Conservation (phyloP, 345 rosid species). For the Nasturtium officinale region DNA sequence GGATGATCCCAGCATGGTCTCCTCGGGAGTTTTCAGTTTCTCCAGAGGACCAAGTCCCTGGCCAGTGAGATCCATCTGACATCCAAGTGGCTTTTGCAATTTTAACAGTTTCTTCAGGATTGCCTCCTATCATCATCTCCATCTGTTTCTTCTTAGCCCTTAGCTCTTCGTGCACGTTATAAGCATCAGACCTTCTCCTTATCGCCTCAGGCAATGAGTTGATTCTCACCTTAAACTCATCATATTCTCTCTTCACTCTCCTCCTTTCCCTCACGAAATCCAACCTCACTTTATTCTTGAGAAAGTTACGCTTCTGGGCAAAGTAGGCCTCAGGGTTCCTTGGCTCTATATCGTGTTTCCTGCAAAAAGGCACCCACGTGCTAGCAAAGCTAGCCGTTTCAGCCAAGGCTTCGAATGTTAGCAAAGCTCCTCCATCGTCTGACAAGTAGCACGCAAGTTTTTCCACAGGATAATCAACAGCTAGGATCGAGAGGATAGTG, state of each 20-base stretch:
- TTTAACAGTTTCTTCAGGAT: conserved; percentile 47
- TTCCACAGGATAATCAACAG: conserved; percentile 81
- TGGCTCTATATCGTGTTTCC: conserved; percentile 71
- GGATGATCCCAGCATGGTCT: conserved; percentile 81
- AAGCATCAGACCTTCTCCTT: conserved; percentile 76
- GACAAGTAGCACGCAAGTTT: conserved; percentile 79
- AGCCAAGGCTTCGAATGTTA: conserved; percentile 78
- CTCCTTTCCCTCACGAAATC: conserved; percentile 83
- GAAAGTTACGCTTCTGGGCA: conserved; percentile 69
- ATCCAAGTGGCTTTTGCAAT: conserved; percentile 77
- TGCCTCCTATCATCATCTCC: conserved; percentile 52
- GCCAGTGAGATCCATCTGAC: conserved; percentile 90
- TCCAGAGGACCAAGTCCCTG: conserved; percentile 80
- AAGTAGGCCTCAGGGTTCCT: conserved; percentile 82
- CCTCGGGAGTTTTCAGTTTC: conserved; percentile 67
- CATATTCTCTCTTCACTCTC: conserved; percentile 81
- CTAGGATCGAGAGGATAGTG: conserved; percentile 71
- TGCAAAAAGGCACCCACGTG: conserved; percentile 79
- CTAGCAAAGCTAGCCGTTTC: conserved; percentile 79
- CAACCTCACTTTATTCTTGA: conserved; percentile 70
- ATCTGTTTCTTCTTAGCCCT: conserved; percentile 69
- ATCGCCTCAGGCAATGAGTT: conserved; percentile 73
- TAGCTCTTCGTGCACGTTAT: conserved; percentile 75
- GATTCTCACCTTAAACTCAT: conserved; percentile 80
- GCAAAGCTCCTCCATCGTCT: conserved; percentile 74